These are phyloP conservation scores for Capronia epimyces DNA, from an alignment of 2,329 filamentous ascomycete genomes.

Conservation along the genomic window DNA sequence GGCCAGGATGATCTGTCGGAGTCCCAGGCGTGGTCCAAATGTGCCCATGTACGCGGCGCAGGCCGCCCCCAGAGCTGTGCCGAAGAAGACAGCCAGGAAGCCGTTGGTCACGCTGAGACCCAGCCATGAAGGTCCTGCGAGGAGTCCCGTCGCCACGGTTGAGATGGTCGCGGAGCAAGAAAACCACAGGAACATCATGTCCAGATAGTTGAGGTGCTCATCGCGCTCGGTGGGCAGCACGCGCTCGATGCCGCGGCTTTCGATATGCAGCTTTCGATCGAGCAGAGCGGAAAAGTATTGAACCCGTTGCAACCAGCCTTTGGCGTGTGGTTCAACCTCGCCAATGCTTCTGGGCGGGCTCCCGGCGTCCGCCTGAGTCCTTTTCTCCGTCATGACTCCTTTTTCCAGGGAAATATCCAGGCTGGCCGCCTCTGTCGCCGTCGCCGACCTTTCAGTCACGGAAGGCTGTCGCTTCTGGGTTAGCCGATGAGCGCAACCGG, in stretches of 20 bases:
- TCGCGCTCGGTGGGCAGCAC: conserved; percentile 2
- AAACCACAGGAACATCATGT: conserved; percentile 16
- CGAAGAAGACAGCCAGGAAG: conserved; percentile 9
- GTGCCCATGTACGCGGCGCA: conserved; percentile 11
- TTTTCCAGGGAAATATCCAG: not conserved
- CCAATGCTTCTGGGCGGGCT: not conserved
- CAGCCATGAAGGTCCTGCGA: conserved; percentile 9
- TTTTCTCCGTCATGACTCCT: conserved; percentile 5
- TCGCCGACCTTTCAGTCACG: not conserved
- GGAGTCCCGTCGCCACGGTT: conserved; percentile 4
- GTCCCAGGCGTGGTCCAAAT: conserved; percentile 16
- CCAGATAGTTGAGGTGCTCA: conserved; percentile 6
- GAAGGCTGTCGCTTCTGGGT: not conserved
- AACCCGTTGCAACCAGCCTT: not conserved
- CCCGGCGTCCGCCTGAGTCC: not conserved
- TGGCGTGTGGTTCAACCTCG: not conserved
- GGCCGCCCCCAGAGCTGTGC: conserved; percentile 2
- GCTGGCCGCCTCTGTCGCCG: conserved; percentile 1
- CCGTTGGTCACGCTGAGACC: conserved; percentile 8
- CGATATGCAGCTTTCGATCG: conserved; percentile 11
- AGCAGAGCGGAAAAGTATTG: conserved; percentile 3
- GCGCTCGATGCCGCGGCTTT: conserved; percentile 15
- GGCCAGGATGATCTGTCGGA: conserved; percentile 29
- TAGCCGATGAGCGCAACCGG: not conserved
- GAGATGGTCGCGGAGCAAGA: conserved; percentile 10